These are phyloP conservation scores for Xanthoconium separans DNA, from an alignment of 1,284 basidiomycete genomes.

Conservation along the genomic window DNA sequence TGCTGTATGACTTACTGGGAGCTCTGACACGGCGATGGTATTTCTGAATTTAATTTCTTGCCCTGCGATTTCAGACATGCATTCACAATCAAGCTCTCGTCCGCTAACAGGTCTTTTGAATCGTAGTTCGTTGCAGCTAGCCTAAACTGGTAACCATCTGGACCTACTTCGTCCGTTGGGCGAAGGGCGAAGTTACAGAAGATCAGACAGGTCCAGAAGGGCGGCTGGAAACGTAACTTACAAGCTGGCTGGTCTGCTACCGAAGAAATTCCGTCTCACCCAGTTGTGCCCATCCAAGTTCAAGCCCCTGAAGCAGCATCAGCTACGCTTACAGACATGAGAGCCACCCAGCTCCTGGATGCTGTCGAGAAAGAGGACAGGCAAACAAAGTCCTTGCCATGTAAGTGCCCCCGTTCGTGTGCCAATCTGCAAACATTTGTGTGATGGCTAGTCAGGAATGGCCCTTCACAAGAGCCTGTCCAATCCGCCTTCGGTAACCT, in stretches of 20 bases:
- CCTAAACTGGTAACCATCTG: conserved; percentile 35
- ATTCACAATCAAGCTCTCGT: conserved; percentile 16
- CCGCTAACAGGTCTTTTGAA: conserved; percentile 26
- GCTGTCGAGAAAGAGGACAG: too few relatives aligned
- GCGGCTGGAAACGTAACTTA: background rate
- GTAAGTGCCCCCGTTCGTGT: too few relatives aligned
- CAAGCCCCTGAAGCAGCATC: too few relatives aligned
- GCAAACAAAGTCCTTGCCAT: too few relatives aligned
- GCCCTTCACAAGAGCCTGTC: too few relatives aligned
- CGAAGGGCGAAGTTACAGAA: conserved; percentile 12
- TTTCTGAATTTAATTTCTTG: conserved; percentile 18
- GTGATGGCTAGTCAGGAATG: too few relatives aligned
- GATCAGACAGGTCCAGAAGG: background rate
- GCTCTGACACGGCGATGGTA: conserved; percentile 17
- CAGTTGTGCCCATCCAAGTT: too few relatives aligned
- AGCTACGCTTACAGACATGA: too few relatives aligned
- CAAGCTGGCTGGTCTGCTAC: conserved; percentile 7
- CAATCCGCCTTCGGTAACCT: too few relatives aligned
- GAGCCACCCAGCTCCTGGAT: too few relatives aligned
- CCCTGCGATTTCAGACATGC: conserved; percentile 15
- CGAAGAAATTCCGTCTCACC: conserved; percentile 38
- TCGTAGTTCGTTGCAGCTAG: conserved; percentile 30
- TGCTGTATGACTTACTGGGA: conserved; percentile 19
- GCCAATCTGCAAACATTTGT: too few relatives aligned
- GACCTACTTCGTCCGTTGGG: conserved; percentile 18